Evolutionary conservation across 2,329 filamentous ascomycete species (phyloP), one percentile per base, ranked within the genome.

Genomic region (Xylaria sp.): DNA sequence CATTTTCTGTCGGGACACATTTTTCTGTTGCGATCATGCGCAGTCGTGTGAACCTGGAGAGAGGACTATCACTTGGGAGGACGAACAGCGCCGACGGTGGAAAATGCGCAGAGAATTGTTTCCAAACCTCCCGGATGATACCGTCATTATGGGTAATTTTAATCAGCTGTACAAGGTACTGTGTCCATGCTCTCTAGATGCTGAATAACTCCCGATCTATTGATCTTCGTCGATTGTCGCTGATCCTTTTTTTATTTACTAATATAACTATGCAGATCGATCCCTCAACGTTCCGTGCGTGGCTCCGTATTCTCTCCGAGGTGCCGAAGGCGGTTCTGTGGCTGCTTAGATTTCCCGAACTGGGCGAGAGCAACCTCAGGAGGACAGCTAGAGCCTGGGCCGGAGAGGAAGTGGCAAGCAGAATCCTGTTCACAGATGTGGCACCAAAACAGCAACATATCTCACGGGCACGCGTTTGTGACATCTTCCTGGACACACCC

Each of bases 21-120:
- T 99, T 81, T 99, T 99, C 83, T 99, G 96, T 78, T 98, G 96
- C 76, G 96, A 99, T 73, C 96, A 99, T 79, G 89, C 93, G 57
- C 94, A 98, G 79, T 97, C 94, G 64, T 93, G 93, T 20, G 93
- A 95, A 74, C 84, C 87, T 0, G 82, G 86, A 67, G 92, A 93
- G 70, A 85, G 83, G 50, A 83, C 84, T 20, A 80, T 94, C 50
- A 89, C 87, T 3, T 99, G 96, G 96, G 88, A 91, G 65, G 89
- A 93, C 63, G 95, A 98, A 80, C 92, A 95, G 78, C 81, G 82
- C 25, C 87, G 91, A 66, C 87, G 96, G 70, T 98, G 96, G 95
- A 86, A 88, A 72, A 97, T 98, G 94, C 91, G 96, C 34, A 97
- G 94, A 76, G 90, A 97, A 74, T 81, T 99, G 45, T 99, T 99